A percentile compares a stretch with the other conserved stretches of the same genome.
Evolutionary conservation across 106 monocot genomes (phyloP).

Genomic region (Dactylorhiza incarnata): DNA sequence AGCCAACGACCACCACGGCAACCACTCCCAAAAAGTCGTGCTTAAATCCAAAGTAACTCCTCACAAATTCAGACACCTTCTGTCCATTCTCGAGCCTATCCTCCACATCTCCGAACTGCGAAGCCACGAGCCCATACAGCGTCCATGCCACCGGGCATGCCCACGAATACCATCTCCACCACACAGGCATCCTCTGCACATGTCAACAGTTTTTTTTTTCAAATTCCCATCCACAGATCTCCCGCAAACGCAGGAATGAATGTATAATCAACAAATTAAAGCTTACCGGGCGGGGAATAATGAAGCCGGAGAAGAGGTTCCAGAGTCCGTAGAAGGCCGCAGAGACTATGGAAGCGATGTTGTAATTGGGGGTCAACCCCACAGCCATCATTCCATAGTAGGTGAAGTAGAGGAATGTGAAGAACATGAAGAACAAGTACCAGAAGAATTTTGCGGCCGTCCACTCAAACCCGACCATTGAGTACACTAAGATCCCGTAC

Average conservation of each 20-base stretch:
- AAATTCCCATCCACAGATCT: too few relatives aligned
- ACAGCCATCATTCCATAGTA: slow-evolving; percentile 55
- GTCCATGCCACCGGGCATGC: slow-evolving; percentile 42
- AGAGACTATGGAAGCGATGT: slow-evolving; percentile 33
- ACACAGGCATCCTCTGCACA: slow-evolving; percentile 63
- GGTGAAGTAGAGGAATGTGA: slow-evolving; percentile 56
- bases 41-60: slow-evolving; percentile 44
- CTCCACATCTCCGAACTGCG: slow-evolving; percentile 51
- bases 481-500: slow-evolving; percentile 38
- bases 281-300: slow-evolving; percentile 38
- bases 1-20: slow-evolving; percentile 39
- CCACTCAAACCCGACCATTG: slow-evolving; percentile 60
- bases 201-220: background rate
- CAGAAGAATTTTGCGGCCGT: slow-evolving; percentile 45
- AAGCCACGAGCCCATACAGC: slow-evolving; percentile 55
- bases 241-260: background rate
- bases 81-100: background rate
- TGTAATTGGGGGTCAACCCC: slow-evolving; percentile 32
- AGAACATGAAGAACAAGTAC: slow-evolving; percentile 22
- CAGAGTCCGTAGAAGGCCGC: slow-evolving; percentile 40
- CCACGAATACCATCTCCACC: slow-evolving; percentile 95
- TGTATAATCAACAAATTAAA: background rate
- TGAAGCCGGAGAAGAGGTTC: slow-evolving; percentile 43
- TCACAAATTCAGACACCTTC: slow-evolving; percentile 28
- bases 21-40: slow-evolving; percentile 56